Evolutionary conservation across 805 yeast species (phyloP), one percentile per base, ranked within the genome.

Genomic region (Alloascoidea africana): DNA sequence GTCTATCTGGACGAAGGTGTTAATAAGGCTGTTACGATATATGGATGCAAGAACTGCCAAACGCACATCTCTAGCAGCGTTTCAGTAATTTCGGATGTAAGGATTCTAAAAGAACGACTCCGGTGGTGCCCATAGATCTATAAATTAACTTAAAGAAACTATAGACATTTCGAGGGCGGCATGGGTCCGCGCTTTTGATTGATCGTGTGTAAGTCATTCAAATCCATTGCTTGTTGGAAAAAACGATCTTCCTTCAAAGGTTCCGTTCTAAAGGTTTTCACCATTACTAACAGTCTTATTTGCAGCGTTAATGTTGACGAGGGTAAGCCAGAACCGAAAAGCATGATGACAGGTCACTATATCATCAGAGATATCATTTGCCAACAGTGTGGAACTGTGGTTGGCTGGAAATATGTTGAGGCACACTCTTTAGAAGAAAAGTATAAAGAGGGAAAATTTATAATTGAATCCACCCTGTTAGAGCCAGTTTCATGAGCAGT

Each of bases 331-430:
- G 68, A 59, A 40, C 55, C 54, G 13, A 55, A 70, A 27, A 50
- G 58, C 30, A 76, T 77, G 84, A 57, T 66, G 18, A 75, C 83
- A 1, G 85, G 84, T 1, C 50, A 50, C 16, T 77, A 73, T 45
- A 47, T 59, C 0, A 79, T 77, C 2, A 65, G 73, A 41, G 77
- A 73, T 45, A 62, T 75, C 18, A 47, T 48, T 27, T 77, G 85
- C 47, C 67, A 63, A 34, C 68, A 66, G 43, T 77, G 85, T 48
- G 56, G 58, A 36, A 50, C 54, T 3, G 54, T 66, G 38, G 56
- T 77, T 14, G 85, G 84, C 2, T 77, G 85, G 85, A 68, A 65
- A 42, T 77, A 77, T 46, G 49, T 74, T 32, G 59, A 59, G 45
- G 66, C 78, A 34, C 63, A 60, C 19, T 52, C 56, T 18, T 46